These are phyloP conservation scores for Solanum chiquidenum DNA, from an alignment of 257 asterid genomes.

Conservation along the genomic window DNA sequence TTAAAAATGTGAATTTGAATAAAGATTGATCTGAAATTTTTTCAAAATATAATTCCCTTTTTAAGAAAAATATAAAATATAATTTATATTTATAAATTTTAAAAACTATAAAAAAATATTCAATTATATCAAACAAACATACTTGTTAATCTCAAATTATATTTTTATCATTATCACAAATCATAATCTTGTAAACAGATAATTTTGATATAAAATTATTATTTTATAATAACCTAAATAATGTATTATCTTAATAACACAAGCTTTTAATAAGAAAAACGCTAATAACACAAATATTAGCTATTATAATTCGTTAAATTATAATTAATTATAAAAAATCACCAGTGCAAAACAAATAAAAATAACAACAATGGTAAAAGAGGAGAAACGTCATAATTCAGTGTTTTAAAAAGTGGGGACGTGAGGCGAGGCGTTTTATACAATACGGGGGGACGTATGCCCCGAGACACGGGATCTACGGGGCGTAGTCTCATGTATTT, in stretches of 20 bases:
- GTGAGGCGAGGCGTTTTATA: no score
- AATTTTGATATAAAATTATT: background rate
- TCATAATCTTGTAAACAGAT: background rate
- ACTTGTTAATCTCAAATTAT: no score
- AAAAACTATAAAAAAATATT: background rate
- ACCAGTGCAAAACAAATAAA: background rate
- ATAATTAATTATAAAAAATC: background rate
- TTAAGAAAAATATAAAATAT: no score
- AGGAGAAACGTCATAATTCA: background rate
- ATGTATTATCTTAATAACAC: background rate
- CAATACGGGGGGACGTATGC: no score
- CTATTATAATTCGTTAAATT: background rate
- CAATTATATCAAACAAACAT: background rate
- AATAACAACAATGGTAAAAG: background rate
- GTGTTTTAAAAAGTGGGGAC: no score
- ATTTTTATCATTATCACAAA: background rate
- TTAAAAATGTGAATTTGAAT: no score
- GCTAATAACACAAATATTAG: background rate
- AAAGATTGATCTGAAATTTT: no score
- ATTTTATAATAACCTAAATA: no score
- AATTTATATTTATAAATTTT: background rate
- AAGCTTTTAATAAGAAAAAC: background rate
- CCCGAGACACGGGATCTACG: no score
- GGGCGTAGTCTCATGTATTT: no score
- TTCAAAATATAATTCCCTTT: no score